A percentile compares a stretch with the other conserved stretches of the same genome.
Evolutionary conservation across 768 basidiomycete species (phyloP).

Genomic region (Russula abietina): DNA sequence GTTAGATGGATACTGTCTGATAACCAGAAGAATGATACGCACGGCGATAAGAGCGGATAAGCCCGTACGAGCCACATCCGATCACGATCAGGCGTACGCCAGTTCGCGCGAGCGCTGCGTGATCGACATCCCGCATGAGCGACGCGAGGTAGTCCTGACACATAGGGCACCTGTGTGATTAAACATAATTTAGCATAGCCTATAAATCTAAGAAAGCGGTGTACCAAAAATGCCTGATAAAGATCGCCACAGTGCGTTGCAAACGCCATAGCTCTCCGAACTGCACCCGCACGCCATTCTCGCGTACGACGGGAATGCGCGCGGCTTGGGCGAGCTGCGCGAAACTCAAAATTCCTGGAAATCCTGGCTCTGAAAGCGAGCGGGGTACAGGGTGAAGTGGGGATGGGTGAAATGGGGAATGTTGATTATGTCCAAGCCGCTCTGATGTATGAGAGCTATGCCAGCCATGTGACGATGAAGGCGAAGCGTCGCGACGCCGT

Average conservation of each 20-base stretch:
- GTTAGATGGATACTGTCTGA: background rate
- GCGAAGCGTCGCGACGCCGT: conserved; percentile 15
- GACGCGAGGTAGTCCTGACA: conserved; percentile 86
- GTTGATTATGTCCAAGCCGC: conserved; percentile 8
- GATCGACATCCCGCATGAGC: conserved; percentile 45
- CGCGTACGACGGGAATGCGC: conserved; percentile 55
- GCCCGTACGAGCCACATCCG: conserved; percentile 68
- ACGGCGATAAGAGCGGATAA: conserved; percentile 72
- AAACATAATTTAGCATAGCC: conserved; percentile 13
- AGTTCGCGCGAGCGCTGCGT: conserved; percentile 42
- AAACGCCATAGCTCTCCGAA: conserved; percentile 64
- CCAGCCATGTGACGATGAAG: conserved; percentile 13
- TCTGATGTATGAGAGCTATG: conserved; percentile 5
- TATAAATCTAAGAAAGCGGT: conserved; percentile 1
- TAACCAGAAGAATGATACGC: conserved; percentile 26
- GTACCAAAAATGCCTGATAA: conserved; percentile 83
- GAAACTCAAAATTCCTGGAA: conserved; percentile 47
- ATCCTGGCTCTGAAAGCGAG: conserved; percentile 32
- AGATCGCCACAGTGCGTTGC: conserved; percentile 64
- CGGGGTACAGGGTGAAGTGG: conserved; percentile 19
- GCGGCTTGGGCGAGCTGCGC: conserved; percentile 58
- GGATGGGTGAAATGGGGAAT: conserved; percentile 19
- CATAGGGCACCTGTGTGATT: conserved; percentile 54
- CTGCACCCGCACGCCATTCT: conserved; percentile 55
- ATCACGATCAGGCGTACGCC: conserved; percentile 64